Evolutionary conservation across 441 rosid species (phyloP), one percentile per base, ranked within the genome.

Genomic region (Adansonia grandidieri): DNA sequence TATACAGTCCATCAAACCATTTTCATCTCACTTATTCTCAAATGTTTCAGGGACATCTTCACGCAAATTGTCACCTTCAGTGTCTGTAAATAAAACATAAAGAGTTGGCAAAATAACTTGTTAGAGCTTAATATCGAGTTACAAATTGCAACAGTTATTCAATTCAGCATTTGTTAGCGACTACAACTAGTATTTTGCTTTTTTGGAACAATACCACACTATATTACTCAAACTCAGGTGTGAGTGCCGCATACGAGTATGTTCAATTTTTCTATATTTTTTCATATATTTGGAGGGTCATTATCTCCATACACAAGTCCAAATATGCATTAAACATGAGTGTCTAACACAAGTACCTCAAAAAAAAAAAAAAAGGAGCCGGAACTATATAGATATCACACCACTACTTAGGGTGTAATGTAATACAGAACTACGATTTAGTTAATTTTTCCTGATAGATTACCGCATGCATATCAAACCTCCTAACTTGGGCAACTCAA

Each of bases 31-130:
- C 96, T 90, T 88, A 74, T 89, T 85, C 44, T 85, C 88, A 83
- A 93, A 95, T 71, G 83, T 79, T 85, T 88, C 88, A 0, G 97
- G 97, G 74, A 86, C 76, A 84, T 95, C 98, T 62, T 89, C 90
- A 15, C 89, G 91, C 82, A 88, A 77, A 76, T 89, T 85, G 62
- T 88, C 90, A 6, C 88, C 85, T 40, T 88, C 91, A 7, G 83
- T 87, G 72, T 86, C 97, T 95, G 85, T 69, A 51, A 64, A 75
- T 66, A 66, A n/a, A 57, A 58, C 73, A 13, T 37, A 37, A 37
- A 37, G 42, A 37, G 70, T 56, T 37, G 13, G 20, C 80, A 66
- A 24, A 51, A 20, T 60, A 58, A 17, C 48, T 47, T 24, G 40
- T 67, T 42, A 75, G 50, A 62, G 13, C 62, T 14, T 44, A 37